A percentile compares a stretch with the other conserved stretches of the same genome.
Evolutionary conservation across 495 filamentous ascomycete genomes (phyloP).

Genomic region (Neurospora sp.): DNA sequence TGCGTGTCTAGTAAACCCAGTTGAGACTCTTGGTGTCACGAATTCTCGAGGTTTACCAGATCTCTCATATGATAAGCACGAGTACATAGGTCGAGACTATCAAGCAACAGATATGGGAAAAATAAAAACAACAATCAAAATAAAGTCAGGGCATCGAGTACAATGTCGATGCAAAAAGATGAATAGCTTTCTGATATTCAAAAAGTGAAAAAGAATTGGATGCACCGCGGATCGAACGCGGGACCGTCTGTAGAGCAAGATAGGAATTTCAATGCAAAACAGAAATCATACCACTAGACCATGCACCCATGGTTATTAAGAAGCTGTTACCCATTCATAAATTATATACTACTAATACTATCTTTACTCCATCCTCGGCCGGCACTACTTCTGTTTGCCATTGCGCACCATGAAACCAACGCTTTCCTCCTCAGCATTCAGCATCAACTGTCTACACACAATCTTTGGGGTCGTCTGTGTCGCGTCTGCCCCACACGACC

Average conservation of each 20-base stretch:
- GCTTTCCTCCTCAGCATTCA: not conserved
- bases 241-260: slow-evolving; percentile 9
- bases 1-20: not conserved
- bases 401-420: not conserved
- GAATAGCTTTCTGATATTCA: not conserved
- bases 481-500: not conserved
- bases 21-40: not conserved
- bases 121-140: not conserved
- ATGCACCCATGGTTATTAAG: slow-evolving; percentile 3
- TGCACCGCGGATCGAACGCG: slow-evolving; percentile 10
- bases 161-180: not conserved
- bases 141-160: not conserved
- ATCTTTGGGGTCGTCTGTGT: not conserved
- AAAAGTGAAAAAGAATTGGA: not conserved
- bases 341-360: not conserved
- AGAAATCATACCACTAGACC: slow-evolving; percentile 9
- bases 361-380: not conserved
- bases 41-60: not conserved
- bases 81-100: not conserved
- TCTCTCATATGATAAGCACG: not conserved
- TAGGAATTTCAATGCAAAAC: slow-evolving; percentile 4
- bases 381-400: not conserved
- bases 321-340: too few species aligned
- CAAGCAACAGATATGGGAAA: not conserved
- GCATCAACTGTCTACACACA: not conserved